Evolutionary conservation across 1,284 basidiomycete species (phyloP).

Genomic region (Cyathus pygmaeus): DNA sequence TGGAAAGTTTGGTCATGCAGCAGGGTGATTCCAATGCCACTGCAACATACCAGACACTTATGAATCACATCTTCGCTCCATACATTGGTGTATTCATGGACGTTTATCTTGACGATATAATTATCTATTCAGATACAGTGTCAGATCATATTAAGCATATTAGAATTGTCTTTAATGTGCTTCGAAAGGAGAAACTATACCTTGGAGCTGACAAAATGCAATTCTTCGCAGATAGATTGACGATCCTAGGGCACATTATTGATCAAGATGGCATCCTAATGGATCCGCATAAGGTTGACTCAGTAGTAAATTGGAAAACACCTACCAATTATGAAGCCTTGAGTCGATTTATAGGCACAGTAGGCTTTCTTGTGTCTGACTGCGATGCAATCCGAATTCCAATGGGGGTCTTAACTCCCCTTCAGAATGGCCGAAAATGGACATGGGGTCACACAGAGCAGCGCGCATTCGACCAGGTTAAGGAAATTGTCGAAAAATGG

Average conservation of each 20-base stretch:
- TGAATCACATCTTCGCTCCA: background rate
- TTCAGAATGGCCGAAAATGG: conserved; percentile 10
- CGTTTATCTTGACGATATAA: conserved; percentile 20
- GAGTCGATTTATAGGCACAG: background rate
- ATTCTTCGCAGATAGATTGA: background rate
- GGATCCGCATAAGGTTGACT: conserved; percentile 1
- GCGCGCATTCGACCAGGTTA: background rate
- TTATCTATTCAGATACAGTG: conserved; percentile 25
- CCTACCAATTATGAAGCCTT: background rate
- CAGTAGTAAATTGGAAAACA: background rate
- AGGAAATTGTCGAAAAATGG: conserved; percentile 15
- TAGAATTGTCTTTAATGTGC: conserved; percentile 28
- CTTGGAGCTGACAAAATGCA: conserved; percentile 33
- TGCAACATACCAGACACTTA: background rate
- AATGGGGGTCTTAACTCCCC: background rate
- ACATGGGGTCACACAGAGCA: background rate
- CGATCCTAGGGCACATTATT: background rate
- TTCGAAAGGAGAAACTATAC: conserved; percentile 27
- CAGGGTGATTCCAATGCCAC: background rate
- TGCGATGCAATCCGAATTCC: background rate
- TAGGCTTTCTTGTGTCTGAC: background rate
- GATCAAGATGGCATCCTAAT: background rate
- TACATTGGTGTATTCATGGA: conserved; percentile 3
- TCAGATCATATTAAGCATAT: conserved; percentile 46
- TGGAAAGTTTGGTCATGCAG: background rate